A percentile compares a stretch with the other conserved stretches of the same genome.
Evolutionary conservation across 345 rosid genomes (phyloP).

Genomic region (Noccaea caerulescens): DNA sequence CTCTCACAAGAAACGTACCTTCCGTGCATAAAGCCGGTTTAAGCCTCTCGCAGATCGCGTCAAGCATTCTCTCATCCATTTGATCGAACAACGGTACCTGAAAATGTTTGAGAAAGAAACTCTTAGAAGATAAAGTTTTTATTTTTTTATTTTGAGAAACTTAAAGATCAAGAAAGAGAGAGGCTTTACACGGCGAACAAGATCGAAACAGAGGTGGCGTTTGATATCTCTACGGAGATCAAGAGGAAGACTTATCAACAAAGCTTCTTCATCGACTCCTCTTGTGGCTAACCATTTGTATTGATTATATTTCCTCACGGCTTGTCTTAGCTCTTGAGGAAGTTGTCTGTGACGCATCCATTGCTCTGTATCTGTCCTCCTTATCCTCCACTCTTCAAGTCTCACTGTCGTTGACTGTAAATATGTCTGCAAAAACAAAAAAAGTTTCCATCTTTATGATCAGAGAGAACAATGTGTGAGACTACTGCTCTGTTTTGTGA

Average conservation of each 20-base stretch:
- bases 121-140: neutral
- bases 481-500: neutral
- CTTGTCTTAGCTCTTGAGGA: conserved; percentile 63
- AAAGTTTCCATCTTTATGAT: neutral
- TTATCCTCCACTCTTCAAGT: conserved; percentile 91
- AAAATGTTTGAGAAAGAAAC: neutral
- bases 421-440: conserved; percentile 63
- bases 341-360: conserved; percentile 97
- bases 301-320: conserved; percentile 78
- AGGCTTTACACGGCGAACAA: conserved; percentile 79
- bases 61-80: conserved; percentile 94
- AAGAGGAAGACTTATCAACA: conserved; percentile 76
- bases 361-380: conserved; percentile 87
- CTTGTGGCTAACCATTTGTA: conserved; percentile 89
- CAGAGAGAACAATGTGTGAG: neutral
- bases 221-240: conserved; percentile 88
- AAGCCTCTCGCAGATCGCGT: conserved; percentile 89
- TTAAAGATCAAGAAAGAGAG: neutral
- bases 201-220: conserved; percentile 87
- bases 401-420: conserved; percentile 80
- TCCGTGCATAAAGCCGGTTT: conserved; percentile 75
- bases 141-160: neutral
- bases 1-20: conserved; percentile 76
- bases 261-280: conserved; percentile 85
- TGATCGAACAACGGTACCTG: conserved; percentile 92